A percentile compares a stretch with the other conserved stretches of the same genome.
Conservation (phyloP, 2,329 filamentous ascomycete species). For the Fusarium albosuccineum region DNA sequence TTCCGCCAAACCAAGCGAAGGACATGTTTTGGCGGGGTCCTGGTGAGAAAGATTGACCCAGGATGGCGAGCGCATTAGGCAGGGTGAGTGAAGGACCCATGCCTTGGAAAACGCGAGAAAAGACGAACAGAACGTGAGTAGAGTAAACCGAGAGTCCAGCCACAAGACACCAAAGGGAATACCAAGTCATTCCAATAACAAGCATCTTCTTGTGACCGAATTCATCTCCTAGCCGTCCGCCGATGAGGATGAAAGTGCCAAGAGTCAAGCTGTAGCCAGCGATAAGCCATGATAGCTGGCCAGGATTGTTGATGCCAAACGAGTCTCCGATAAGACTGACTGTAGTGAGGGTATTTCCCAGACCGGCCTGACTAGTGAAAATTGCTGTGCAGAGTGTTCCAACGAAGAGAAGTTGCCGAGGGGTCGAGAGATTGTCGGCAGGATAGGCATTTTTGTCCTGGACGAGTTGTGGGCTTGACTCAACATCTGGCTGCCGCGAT, state of each 20-base stretch:
- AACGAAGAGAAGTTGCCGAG: conserved; percentile 19
- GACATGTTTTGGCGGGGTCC: conserved; percentile 52
- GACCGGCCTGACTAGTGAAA: conserved; percentile 14
- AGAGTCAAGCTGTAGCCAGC: conserved; percentile 1
- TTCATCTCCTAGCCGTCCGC: conserved; percentile 65
- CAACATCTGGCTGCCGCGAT: conserved; percentile 1
- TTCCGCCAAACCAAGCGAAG: conserved; percentile 52
- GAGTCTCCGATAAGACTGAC: conserved; percentile 8
- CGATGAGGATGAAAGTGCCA: conserved; percentile 63
- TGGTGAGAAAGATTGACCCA: conserved; percentile 64
- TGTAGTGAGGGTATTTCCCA: conserved; percentile 13
- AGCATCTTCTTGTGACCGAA: conserved; percentile 66
- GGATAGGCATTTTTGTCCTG: conserved; percentile 2
- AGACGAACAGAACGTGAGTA: conserved; percentile 58
- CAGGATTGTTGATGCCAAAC: conserved; percentile 14
- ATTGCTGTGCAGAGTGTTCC: conserved; percentile 23
- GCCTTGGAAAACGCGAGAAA: conserved; percentile 64
- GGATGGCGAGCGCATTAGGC: conserved; percentile 69
- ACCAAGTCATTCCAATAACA: conserved; percentile 65
- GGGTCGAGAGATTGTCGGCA: conserved; percentile 6
- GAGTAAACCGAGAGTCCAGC: conserved; percentile 53
- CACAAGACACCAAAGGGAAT: conserved; percentile 60
- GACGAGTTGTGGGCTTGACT: not conserved
- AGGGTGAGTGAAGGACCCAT: conserved; percentile 67
- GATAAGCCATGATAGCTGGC: conserved; percentile 18